Base-by-base conservation (phyloP, 1,139 yeast genomes). In the Suhomyces taliae region DNA sequence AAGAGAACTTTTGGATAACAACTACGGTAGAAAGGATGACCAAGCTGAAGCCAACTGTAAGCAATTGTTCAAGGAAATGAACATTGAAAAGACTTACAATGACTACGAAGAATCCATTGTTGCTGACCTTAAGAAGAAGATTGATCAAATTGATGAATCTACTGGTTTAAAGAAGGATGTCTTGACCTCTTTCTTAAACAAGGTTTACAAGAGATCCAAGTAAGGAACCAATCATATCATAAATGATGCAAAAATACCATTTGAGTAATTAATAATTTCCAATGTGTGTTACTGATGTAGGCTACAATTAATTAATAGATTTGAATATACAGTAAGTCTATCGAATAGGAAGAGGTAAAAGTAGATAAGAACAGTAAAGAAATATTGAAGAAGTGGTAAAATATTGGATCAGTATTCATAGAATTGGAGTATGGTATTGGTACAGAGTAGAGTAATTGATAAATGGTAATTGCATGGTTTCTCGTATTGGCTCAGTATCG, bases 191-290 rank as follows among this genome's bases (percentile, higher is more conserved):
- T 95, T 95, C 76, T 81, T 95, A 64, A 79, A 81, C 67, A 95
- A 93, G 74, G 88, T 95, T 59, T 93, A 95, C 83, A 91, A 90
- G 77, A 86, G 99, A 71, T 81, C 85, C 52, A 93, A 91, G 76
- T 93, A 82, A 40, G 24, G 24, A 19, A 29, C n/a, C 7, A 11
- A 9, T 29, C 9, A 29, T 29, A 29, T 7, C 32, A 29, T 29
- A 29, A 29, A 29, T 19, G 24, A 19, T 19, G 24, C 24, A 19
- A 19, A 6, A 19, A 19, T 19, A 19, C 24, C 4, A 19, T 2
- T 19, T 19, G 24, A 19, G 24, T 19, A 19, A 19, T 19, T 19
- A 19, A 19, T 19, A 19, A 19, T 19, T 19, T 19, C 24, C 24
- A 19, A 19, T 19, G 24, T 19, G 24, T 19, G 24, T 19, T 19